Base-by-base conservation (phyloP, 2,329 filamentous ascomycete species). In the Alternaria conjuncta region DNA sequence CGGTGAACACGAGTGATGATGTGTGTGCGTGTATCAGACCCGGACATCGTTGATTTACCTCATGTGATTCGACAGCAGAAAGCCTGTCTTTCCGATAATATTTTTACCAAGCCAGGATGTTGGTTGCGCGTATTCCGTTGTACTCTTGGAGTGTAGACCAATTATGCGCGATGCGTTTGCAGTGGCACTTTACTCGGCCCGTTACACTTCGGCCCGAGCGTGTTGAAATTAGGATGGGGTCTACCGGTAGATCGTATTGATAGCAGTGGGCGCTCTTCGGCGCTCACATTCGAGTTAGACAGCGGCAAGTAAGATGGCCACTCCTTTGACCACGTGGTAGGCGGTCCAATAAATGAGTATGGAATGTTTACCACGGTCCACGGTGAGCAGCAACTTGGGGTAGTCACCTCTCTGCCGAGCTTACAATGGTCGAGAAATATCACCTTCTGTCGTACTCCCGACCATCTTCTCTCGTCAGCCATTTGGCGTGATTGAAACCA, bases 321-420 rank as follows among this genome's bases (percentile, higher is more conserved):
- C 23, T 60, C 58, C 44, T 43, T 56, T 41, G n/a, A 50, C 44
- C 58, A 61, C 58, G 58, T 60, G 58, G 43, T 60, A 9, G 44
- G 9, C 18, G 44, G 15, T 56, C 44, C 55, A 15, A 5, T 15
- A 44, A 2, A 10, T 55, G 21, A 11, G 43, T 23, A 20, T 11
- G 13, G 8, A 23, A 57, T 41, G 13, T 57, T n/a, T 41, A 36
- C 21, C 45, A 50, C 30, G 10, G 30, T 41, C 45, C 30, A 25
- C 28, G 36, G 30, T 26, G 36, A 3, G 13, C 25, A 47, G 15
- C 26, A 57, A n/a, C 0, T 25, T 5, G 13, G 15, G 7, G 1
- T 43, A 21, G n/a, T 43, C 26, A 7, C 11, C 18, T 11, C 49
- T 11, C 30, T 4, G 8, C 20, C 30, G 15, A 50, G 20, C 26